Conservation (phyloP, 257 asterid species). For the Capsicum rhomboideum region DNA sequence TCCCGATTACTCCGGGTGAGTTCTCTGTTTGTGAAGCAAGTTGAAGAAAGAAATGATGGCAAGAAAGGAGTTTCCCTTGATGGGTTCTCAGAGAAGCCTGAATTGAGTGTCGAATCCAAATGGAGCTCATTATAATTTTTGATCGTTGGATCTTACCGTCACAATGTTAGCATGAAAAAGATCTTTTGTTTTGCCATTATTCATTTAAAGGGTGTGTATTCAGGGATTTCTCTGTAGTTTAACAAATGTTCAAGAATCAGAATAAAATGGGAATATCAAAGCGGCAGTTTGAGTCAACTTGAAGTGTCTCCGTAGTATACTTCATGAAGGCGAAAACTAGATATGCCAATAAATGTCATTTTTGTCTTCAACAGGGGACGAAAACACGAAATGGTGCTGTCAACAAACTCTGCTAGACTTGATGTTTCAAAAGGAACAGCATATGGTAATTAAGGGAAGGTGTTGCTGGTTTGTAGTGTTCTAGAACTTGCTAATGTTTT, state of each 20-base stretch:
- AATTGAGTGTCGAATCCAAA: not conserved
- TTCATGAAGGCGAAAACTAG: too few relatives aligned
- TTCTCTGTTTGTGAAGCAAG: constrained; percentile 11
- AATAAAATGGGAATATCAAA: not conserved
- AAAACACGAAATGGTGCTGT: too few relatives aligned
- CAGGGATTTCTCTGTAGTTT: not conserved
- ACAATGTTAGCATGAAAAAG: not conserved
- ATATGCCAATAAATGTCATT: too few relatives aligned
- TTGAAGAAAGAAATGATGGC: not conserved
- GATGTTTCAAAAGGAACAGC: too few relatives aligned
- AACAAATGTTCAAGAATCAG: constrained; percentile 12
- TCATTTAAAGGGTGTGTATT: not conserved
- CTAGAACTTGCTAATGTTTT: too few relatives aligned
- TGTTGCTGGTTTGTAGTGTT: too few relatives aligned
- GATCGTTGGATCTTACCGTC: not conserved
- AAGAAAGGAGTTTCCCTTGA: not conserved
- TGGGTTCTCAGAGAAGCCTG: constrained; percentile 12
- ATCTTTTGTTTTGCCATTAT: not conserved
- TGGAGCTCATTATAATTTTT: not conserved
- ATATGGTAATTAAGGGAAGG: too few relatives aligned
- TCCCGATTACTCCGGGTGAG: too few relatives aligned
- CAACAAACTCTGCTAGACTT: too few relatives aligned
- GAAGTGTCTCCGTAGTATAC: too few relatives aligned
- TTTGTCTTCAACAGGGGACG: too few relatives aligned
- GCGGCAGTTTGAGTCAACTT: not conserved